Evolutionary conservation across 2,329 filamentous ascomycete species (phyloP), one percentile per base, ranked within the genome.

Genomic region (Aspergillus sp.): DNA sequence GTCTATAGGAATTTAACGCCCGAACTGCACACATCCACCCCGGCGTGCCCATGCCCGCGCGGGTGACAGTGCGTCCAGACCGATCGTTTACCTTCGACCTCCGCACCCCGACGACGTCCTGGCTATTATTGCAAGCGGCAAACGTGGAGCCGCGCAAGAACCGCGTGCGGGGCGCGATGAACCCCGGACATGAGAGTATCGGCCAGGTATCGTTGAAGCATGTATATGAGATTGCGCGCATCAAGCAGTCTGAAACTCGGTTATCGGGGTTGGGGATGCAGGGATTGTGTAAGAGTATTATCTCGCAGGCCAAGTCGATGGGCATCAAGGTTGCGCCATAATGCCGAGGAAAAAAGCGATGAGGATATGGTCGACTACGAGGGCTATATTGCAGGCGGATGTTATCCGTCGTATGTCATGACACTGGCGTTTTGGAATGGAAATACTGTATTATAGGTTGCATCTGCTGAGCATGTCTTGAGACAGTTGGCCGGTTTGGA

Each of bases 151-250:
- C 77, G 41, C 76, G 77, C 47, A 89, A 91, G 67, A 84, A 84
- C 60, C 85, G 86, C 60, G 75, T 88, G 7, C 75, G 77, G 61
- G 93, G 89, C 8, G 86, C 89, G 0, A 76, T 75, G 61, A 85
- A 82, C 46, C 85, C 88, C 0, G 86, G 83, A 1, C 76, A 83
- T 50, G 88, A 94, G 57, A 81, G 74, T 5, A 80, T 94, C n/a
- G 93, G 91, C 48, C 85, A 80, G 3, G 78, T 98, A 47, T 93
- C 85, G 60, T 72, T 98, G 61, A 98, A 98, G 76, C 93, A 98
- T 71, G 75, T 98, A 26, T 97, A 89, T 71, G 91, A 97, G 73
- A 97, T 98, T 69, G 93, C 93, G 55, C 90, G 88, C 76, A 94
- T 98, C 63, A 98, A 98, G 78, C 85, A 88, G 56, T 74, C 78